These are phyloP conservation scores for Betula pendula DNA, from an alignment of 306 rosid genomes.

Conservation along the genomic window DNA sequence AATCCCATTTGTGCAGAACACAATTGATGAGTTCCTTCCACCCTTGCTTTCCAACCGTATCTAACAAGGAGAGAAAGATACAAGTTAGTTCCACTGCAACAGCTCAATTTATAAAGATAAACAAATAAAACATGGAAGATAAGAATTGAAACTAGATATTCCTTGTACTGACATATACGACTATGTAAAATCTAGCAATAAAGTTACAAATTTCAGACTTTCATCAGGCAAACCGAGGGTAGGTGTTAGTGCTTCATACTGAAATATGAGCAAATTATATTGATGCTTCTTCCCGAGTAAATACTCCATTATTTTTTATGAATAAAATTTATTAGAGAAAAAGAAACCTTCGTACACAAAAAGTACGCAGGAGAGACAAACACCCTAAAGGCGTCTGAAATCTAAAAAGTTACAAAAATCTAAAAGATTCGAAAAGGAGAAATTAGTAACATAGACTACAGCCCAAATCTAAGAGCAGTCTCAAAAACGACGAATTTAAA, in stretches of 20 bases:
- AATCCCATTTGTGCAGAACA: slow-evolving; percentile 91
- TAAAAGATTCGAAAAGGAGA: no score
- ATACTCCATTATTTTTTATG: neutral
- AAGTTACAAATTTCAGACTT: neutral
- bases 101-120: slow-evolving; percentile 9
- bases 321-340: no score
- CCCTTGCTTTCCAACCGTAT: slow-evolving; percentile 88
- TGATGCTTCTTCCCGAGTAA: neutral
- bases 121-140: neutral
- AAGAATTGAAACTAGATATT: neutral
- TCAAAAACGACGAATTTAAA: no score
- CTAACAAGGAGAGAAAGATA: slow-evolving; percentile 45
- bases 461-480: no score
- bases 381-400: no score
- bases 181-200: neutral
- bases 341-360: no score
- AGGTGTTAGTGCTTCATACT: neutral
- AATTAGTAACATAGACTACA: no score
- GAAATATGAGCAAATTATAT: neutral
- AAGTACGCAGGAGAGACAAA: no score
- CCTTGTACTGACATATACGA: neutral
- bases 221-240: neutral
- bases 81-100: slow-evolving; percentile 5
- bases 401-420: no score
- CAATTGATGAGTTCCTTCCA: slow-evolving; percentile 76